Percentiles rank a stretch among this genome's conserved stretches.
Conservation (phyloP, 345 rosid species). For the Laguncularia racemosa region DNA sequence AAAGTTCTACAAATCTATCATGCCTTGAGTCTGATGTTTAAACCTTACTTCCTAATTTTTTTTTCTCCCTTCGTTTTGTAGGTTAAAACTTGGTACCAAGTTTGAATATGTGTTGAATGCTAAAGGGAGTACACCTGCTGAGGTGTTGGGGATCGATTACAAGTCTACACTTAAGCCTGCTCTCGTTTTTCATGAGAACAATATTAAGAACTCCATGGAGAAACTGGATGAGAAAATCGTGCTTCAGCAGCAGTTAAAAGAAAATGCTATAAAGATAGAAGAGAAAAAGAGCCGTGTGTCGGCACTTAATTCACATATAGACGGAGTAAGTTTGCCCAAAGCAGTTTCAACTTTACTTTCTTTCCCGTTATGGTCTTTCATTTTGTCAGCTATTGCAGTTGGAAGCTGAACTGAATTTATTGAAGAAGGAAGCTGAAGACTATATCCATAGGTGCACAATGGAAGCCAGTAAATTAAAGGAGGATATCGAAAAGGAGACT, state of each 20-base stretch:
- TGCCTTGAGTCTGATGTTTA: no score
- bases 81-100: constrained; percentile 49
- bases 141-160: constrained; percentile 78
- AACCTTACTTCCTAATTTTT: not conserved
- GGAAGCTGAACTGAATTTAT: constrained; percentile 40
- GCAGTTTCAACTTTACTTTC: not conserved
- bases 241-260: constrained; percentile 52
- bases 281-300: constrained; percentile 27
- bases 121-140: constrained; percentile 49
- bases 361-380: not conserved
- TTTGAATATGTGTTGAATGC: constrained; percentile 50
- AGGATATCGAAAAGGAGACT: constrained; percentile 42
- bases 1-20: no score
- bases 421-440: constrained; percentile 53
- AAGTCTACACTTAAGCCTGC: constrained; percentile 56
- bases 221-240: constrained; percentile 46
- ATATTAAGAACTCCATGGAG: constrained; percentile 38
- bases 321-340: constrained; percentile 29
- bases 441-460: constrained; percentile 31
- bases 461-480: constrained; percentile 55
- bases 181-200: constrained; percentile 39
- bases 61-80: constrained; percentile 4
- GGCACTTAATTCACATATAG: constrained; percentile 42
- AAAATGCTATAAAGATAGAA: constrained; percentile 43
- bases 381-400: constrained; percentile 19